Conservation (phyloP, 345 rosid genomes). For the Syzygium grande region DNA sequence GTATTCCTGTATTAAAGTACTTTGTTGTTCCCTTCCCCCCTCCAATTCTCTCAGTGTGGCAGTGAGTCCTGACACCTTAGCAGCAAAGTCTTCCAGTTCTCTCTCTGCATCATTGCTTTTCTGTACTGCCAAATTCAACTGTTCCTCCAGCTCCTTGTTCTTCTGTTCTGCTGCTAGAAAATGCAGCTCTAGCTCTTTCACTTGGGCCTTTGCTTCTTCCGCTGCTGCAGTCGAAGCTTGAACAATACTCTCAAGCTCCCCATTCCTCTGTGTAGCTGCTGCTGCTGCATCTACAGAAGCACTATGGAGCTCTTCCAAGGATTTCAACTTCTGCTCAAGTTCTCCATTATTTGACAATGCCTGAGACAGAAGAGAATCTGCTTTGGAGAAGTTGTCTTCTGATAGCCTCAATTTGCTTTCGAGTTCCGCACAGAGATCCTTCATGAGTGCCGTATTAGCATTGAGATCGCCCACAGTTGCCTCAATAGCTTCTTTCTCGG, state of each 20-base stretch:
- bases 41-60: constrained; percentile 38
- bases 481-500: constrained; percentile 61
- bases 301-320: constrained; percentile 51
- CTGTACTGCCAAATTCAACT: constrained; percentile 37
- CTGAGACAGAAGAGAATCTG: constrained; percentile 65
- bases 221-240: constrained; percentile 49
- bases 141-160: constrained; percentile 72
- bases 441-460: constrained; percentile 22
- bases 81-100: constrained; percentile 46
- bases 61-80: constrained; percentile 46
- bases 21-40: constrained; percentile 47
- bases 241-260: constrained; percentile 63
- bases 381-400: constrained; percentile 50
- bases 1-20: constrained; percentile 36
- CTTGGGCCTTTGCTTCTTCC: constrained; percentile 52
- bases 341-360: constrained; percentile 61
- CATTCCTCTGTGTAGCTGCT: constrained; percentile 59
- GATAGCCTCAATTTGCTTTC: constrained; percentile 61
- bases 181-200: constrained; percentile 59
- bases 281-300: constrained; percentile 57
- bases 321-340: constrained; percentile 68
- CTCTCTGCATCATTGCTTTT: constrained; percentile 49
- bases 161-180: constrained; percentile 60
- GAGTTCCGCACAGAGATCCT: constrained; percentile 42
- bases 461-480: constrained; percentile 43